Evolutionary conservation across 108 stramenopile species (phyloP), one percentile per base, ranked within the genome.

Genomic region (Cyclotella atomus): DNA sequence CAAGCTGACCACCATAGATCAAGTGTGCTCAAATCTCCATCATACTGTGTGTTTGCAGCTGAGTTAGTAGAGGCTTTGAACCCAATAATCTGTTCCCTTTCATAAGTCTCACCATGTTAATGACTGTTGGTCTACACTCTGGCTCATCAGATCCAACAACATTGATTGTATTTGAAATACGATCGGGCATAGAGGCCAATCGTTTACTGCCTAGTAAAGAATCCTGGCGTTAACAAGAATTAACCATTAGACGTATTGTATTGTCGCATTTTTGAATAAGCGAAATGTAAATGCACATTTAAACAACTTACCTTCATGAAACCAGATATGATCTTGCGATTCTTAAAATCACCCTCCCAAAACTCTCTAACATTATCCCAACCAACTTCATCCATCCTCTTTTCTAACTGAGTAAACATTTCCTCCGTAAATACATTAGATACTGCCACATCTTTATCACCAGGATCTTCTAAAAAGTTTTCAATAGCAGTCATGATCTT

Each of bases 151-250:
- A 71, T 17, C 69, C 77, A 19, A 85, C 83, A 32, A 91, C 77
- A 64, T 88, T 92, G 64, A 97, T 94, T 1, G 95, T 95, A 79
- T 97, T 97, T 10, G 97, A 96, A 49, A 96, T 93, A 23, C 97
- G 90, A 76, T 97, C 97, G 5, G 87, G 97, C 97, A 97, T 97
- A 68, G 91, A 92, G 21, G 94, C 93, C 65, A 97, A 71, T 28
- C 97, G 92, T 70, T 97, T 97, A 74, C 77, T 85, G 38, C 97
- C 97, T 44, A 97, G 43, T 47, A 81, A 46, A 9, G 67, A 71
- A 69, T 97, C 97, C n/a, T n/a, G n/a, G n/a, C n/a, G n/a, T n/a
- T n/a, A n/a, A n/a, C n/a, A n/a, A n/a, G n/a, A n/a, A n/a, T n/a
- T n/a, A n/a, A n/a, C n/a, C n/a, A n/a, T n/a, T n/a, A n/a, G n/a